Evolutionary conservation across 192 early-diverging fungal species (phyloP).

Genomic region (Coemansia sp.): DNA sequence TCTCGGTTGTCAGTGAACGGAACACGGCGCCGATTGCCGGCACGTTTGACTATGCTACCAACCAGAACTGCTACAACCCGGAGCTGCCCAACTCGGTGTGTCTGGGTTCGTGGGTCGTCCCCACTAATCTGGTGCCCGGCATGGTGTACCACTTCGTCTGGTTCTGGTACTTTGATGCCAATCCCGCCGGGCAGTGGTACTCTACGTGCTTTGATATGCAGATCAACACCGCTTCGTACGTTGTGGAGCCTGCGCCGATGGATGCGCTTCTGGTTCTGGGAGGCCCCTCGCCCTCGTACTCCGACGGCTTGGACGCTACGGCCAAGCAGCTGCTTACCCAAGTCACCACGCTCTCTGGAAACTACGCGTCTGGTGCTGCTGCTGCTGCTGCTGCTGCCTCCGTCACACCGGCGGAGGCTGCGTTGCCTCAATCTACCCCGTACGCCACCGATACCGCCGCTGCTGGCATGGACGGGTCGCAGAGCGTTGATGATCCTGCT

Average conservation of each 20-base stretch:
- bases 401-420: neutral
- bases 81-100: slow-evolving; percentile 54
- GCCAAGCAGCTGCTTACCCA: slow-evolving; percentile 13
- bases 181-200: slow-evolving; percentile 63
- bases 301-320: slow-evolving; percentile 21
- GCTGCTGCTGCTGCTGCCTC: neutral
- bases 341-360: slow-evolving; percentile 13
- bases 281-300: slow-evolving; percentile 21
- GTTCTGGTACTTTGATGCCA: slow-evolving; percentile 66
- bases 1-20: slow-evolving; percentile 30
- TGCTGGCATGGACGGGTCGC: too few relatives aligned
- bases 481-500: too few relatives aligned
- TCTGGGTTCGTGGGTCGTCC: slow-evolving; percentile 56
- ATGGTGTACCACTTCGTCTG: slow-evolving; percentile 56
- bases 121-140: slow-evolving; percentile 49
- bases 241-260: slow-evolving; percentile 13
- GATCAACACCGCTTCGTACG: slow-evolving; percentile 24
- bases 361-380: slow-evolving; percentile 3
- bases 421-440: neutral
- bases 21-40: slow-evolving; percentile 35
- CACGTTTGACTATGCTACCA: slow-evolving; percentile 55
- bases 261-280: slow-evolving; percentile 12
- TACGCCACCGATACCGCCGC: too few relatives aligned
- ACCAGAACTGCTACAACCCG: slow-evolving; percentile 46
- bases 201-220: slow-evolving; percentile 63